Evolutionary conservation across 2,329 filamentous ascomycete genomes (phyloP).

Genomic region (Diaporthe citrichinensis): DNA sequence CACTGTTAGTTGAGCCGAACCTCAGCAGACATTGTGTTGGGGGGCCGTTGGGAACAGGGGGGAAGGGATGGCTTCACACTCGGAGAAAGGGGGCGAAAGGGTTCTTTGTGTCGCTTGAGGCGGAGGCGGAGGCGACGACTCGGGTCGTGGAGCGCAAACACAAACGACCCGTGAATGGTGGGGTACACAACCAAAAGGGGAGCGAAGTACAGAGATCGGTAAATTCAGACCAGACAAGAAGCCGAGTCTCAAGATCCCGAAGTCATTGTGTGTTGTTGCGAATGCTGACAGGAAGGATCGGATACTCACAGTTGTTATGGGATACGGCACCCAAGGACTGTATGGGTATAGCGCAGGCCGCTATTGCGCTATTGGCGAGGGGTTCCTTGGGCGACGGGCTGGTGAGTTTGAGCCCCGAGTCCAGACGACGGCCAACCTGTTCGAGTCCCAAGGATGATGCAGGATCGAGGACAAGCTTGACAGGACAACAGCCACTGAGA

Average conservation of each 20-base stretch:
- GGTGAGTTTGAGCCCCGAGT: slow-evolving; percentile 31
- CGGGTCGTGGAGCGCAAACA: slow-evolving; percentile 12
- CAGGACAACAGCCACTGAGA: slow-evolving; percentile 33
- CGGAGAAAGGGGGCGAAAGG: slow-evolving; percentile 13
- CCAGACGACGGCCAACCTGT: slow-evolving; percentile 30
- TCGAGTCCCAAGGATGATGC: slow-evolving; percentile 39
- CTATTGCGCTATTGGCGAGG: slow-evolving; percentile 37
- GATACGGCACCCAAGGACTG: slow-evolving; percentile 34
- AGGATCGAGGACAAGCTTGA: slow-evolving; percentile 27
- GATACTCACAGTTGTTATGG: slow-evolving; percentile 41
- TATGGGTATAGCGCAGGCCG: slow-evolving; percentile 29
- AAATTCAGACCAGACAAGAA: slow-evolving; percentile 20
- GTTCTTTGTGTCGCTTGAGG: slow-evolving; percentile 23
- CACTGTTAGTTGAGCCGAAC: slow-evolving; percentile 43
- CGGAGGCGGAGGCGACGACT: background rate
- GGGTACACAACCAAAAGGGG: slow-evolving; percentile 10
- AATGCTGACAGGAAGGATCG: slow-evolving; percentile 16
- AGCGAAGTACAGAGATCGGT: background rate
- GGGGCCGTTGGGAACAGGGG: background rate
- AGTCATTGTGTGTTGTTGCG: slow-evolving; percentile 36
- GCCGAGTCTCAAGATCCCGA: slow-evolving; percentile 19
- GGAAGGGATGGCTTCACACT: slow-evolving; percentile 42
- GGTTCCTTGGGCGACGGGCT: slow-evolving; percentile 35
- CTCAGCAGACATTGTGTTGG: background rate
- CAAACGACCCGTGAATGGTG: slow-evolving; percentile 17